Evolutionary conservation across 2,329 filamentous ascomycete genomes (phyloP).

Genomic region (Colletotrichum paranaense): DNA sequence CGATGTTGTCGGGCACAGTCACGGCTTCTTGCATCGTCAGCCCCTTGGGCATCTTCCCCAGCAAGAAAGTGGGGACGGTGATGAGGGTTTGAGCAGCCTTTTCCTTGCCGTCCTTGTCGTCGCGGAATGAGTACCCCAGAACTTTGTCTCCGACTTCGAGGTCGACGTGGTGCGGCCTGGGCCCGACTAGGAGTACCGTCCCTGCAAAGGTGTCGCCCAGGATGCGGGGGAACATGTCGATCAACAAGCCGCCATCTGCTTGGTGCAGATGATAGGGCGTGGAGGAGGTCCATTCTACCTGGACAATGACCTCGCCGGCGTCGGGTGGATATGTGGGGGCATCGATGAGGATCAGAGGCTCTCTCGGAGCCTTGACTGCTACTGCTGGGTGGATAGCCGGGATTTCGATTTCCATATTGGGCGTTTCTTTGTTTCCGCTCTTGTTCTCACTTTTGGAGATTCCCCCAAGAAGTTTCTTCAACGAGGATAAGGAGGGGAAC

Average conservation of each 20-base stretch:
- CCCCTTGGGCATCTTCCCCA: constrained; percentile 56
- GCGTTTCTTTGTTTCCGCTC: background rate
- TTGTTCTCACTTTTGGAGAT: background rate
- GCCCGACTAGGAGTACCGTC: constrained; percentile 62
- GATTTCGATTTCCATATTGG: constrained; percentile 35
- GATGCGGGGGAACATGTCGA: constrained; percentile 58
- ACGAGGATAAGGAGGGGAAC: background rate
- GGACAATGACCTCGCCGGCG: constrained; percentile 62
- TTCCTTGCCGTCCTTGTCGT: constrained; percentile 54
- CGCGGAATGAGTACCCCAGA: constrained; percentile 64
- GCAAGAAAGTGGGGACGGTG: constrained; percentile 61
- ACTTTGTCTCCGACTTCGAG: constrained; percentile 66
- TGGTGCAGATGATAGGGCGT: constrained; percentile 72
- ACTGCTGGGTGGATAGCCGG: constrained; percentile 42
- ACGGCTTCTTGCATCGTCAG: constrained; percentile 58
- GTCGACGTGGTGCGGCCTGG: constrained; percentile 41
- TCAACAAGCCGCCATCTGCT: constrained; percentile 68
- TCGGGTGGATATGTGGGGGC: constrained; percentile 46
- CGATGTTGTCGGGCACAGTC: constrained; percentile 67
- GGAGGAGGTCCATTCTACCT: constrained; percentile 68
- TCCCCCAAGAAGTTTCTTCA: background rate
- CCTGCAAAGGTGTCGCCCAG: constrained; percentile 65
- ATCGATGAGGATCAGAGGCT: constrained; percentile 40
- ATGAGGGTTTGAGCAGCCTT: constrained; percentile 67
- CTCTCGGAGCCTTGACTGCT: constrained; percentile 37